phyloP scores from a whole-genome alignment of 148 eudicot species.

The Silene latifolia region DNA sequence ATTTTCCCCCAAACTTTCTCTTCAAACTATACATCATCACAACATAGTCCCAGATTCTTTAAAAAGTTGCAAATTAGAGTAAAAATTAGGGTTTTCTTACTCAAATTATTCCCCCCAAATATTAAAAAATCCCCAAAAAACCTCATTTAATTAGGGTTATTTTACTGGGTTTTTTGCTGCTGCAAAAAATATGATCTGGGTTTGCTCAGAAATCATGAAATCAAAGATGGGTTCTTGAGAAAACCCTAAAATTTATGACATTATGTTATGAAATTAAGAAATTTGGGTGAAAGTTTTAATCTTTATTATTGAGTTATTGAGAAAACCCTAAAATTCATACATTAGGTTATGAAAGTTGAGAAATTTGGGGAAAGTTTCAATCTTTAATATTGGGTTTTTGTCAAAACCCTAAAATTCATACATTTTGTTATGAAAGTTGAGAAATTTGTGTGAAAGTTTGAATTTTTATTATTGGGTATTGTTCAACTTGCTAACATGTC shows the following conservation, averaged over 20 bases:
- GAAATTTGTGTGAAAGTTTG: too few relatives aligned
- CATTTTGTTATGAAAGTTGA: not conserved
- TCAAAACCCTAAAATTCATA: not conserved
- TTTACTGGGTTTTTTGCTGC: not conserved
- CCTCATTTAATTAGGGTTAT: not conserved
- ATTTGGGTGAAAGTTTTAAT: not conserved
- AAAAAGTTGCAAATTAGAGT: not conserved
- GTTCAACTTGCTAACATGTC: slow-evolving; percentile 30
- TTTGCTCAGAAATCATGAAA: slow-evolving; percentile 24
- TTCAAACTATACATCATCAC: not conserved
- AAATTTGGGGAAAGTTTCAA: not conserved
- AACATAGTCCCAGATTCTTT: not conserved
- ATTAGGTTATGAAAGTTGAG: not conserved
- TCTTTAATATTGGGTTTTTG: not conserved
- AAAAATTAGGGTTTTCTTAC: slow-evolving; percentile 2
- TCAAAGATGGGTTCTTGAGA: slow-evolving; percentile 12
- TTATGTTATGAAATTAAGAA: not conserved
- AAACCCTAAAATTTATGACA: not conserved
- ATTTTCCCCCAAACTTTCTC: not conserved
- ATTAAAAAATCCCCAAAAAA: slow-evolving; percentile 8
- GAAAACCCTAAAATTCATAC: not conserved
- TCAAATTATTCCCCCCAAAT: not conserved
- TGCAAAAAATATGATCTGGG: slow-evolving; percentile 21
- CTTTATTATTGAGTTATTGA: not conserved
- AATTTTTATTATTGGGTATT: not conserved